These are phyloP conservation scores for Penicillium sp. DNA, from an alignment of 2,329 filamentous ascomycete genomes.

Conservation along the genomic window DNA sequence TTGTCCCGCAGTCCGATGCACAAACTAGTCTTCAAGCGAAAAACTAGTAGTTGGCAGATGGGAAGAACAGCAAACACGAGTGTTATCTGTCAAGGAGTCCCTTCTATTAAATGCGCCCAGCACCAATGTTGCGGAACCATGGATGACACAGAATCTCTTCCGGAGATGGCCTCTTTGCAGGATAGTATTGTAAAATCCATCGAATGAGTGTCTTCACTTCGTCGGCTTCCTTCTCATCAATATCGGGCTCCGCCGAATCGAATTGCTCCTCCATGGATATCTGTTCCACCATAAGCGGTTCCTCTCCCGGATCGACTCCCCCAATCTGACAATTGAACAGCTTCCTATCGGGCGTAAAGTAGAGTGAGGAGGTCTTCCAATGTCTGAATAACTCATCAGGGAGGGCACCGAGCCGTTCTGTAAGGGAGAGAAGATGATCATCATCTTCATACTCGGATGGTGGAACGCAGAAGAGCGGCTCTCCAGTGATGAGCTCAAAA, in stretches of 20 bases:
- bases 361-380: slow-evolving; percentile 23
- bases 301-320: slow-evolving; percentile 14
- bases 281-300: slow-evolving; percentile 20
- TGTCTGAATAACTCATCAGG: slow-evolving; percentile 19
- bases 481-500: slow-evolving; percentile 27
- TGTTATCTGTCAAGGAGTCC: too few relatives aligned
- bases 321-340: slow-evolving; percentile 17
- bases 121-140: too few relatives aligned
- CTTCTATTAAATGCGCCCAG: too few relatives aligned
- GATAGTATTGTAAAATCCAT: slow-evolving; percentile 26
- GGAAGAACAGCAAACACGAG: too few relatives aligned
- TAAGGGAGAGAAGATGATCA: slow-evolving; percentile 24
- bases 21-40: too few relatives aligned
- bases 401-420: slow-evolving; percentile 19
- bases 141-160: too few relatives aligned
- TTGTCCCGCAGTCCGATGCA: too few relatives aligned
- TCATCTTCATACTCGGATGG: slow-evolving; percentile 21
- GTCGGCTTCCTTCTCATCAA: slow-evolving; percentile 22
- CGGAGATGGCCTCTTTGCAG: slow-evolving; percentile 23
- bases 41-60: too few relatives aligned
- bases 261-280: slow-evolving; percentile 21
- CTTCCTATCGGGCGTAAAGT: slow-evolving; percentile 18
- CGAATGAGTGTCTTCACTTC: slow-evolving; percentile 22
- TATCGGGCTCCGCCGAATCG: slow-evolving; percentile 16
- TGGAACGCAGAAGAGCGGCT: slow-evolving; percentile 19